phyloP scores from a whole-genome alignment of 345 rosid genomes.

The Gossypium thurberi region DNA sequence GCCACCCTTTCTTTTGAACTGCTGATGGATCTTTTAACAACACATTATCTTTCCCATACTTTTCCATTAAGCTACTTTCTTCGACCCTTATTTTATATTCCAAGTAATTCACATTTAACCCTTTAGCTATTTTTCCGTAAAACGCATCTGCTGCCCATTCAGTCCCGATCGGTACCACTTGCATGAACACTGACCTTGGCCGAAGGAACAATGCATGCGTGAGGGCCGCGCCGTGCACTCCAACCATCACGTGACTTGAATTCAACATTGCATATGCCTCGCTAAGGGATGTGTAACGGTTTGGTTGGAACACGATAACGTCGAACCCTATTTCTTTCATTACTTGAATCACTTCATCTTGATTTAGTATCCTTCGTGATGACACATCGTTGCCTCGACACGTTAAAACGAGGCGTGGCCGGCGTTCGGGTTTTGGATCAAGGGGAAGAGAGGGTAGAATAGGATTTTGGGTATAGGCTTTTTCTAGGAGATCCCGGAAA shows the following conservation, averaged over 20 bases:
- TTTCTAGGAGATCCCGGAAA: conserved; percentile 33
- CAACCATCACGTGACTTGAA: conserved; percentile 48
- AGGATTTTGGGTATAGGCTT: conserved; percentile 24
- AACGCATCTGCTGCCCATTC: conserved; percentile 40
- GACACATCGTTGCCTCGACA: conserved; percentile 24
- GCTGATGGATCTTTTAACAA: neutral
- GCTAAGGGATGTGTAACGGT: conserved; percentile 12
- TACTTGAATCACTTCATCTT: conserved; percentile 15
- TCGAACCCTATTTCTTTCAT: conserved; percentile 45
- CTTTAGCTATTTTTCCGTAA: conserved; percentile 31
- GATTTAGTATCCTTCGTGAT: conserved; percentile 36
- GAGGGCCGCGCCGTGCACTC: conserved; percentile 61
- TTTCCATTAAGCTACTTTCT: conserved; percentile 50
- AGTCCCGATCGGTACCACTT: conserved; percentile 46
- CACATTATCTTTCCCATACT: conserved; percentile 22
- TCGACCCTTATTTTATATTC: conserved; percentile 29
- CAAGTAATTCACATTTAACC: conserved; percentile 36
- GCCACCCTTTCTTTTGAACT: conserved; percentile 33
- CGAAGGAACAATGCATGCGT: conserved; percentile 50
- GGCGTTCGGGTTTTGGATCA: neutral
- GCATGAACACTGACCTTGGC: conserved; percentile 40
- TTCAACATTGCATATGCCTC: conserved; percentile 36
- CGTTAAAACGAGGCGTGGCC: conserved; percentile 24
- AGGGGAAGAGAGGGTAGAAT: neutral
- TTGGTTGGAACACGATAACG: conserved; percentile 33